A percentile compares a stretch with the other conserved stretches of the same genome.
Evolutionary conservation across 805 yeast species (phyloP).

Genomic region (Teunomyces stri): DNA sequence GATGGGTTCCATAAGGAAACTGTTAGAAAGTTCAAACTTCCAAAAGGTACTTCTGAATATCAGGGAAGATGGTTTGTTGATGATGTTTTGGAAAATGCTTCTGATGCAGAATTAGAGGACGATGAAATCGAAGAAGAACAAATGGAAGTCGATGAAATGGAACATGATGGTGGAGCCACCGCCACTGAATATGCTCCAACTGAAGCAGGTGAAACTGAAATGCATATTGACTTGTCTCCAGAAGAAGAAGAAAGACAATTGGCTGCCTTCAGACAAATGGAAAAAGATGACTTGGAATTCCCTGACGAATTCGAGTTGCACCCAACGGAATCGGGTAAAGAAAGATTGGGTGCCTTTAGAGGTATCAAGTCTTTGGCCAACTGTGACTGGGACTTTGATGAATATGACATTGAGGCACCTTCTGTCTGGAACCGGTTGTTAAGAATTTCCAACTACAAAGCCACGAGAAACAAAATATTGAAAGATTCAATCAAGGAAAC

Average conservation of each 20-base stretch:
- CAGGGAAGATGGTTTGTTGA: constrained; percentile 75
- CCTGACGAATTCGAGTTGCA: constrained; percentile 92
- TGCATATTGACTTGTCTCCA: constrained; percentile 68
- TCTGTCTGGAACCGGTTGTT: constrained; percentile 72
- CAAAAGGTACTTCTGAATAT: constrained; percentile 73
- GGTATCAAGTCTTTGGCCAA: constrained; percentile 82
- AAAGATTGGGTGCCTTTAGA: constrained; percentile 73
- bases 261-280: constrained; percentile 61
- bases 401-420: constrained; percentile 73
- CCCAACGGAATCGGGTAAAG: constrained; percentile 73
- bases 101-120: constrained; percentile 44
- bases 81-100: constrained; percentile 45
- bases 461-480: constrained; percentile 64
- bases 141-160: constrained; percentile 20
- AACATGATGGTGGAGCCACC: constrained; percentile 25
- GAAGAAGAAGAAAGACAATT: constrained; percentile 85
- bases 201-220: constrained; percentile 50
- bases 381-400: constrained; percentile 86
- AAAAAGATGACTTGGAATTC: constrained; percentile 83
- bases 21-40: constrained; percentile 42
- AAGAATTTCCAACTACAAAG: constrained; percentile 72
- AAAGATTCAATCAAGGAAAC: constrained; percentile 55
- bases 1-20: constrained; percentile 15
- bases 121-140: constrained; percentile 42
- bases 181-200: constrained; percentile 41